Percentiles rank a stretch among this genome's conserved stretches.
These are phyloP conservation scores for Globisporangium camurandrum DNA, from an alignment of 352 stramenopile species.

Conservation along the genomic window DNA sequence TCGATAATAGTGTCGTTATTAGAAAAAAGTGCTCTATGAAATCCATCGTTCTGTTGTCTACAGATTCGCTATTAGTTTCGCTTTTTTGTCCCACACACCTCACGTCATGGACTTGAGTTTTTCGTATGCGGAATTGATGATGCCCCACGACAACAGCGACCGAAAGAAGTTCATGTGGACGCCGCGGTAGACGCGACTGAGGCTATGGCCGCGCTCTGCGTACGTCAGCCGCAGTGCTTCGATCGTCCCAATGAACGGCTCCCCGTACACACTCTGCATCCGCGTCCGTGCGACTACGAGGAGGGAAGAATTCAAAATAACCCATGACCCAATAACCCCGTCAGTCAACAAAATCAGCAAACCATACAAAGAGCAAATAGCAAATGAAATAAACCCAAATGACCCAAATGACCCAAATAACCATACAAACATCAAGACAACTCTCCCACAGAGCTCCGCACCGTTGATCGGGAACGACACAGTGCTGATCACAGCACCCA, in stretches of 20 bases:
- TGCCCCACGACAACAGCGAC: constrained; percentile 84
- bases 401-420: too few relatives aligned
- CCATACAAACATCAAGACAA: constrained; percentile 1
- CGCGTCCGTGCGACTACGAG: constrained; percentile 58
- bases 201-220: constrained; percentile 49
- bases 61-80: too few relatives aligned
- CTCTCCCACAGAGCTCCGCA: constrained; percentile 15
- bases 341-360: too few relatives aligned
- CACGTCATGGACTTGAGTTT: constrained; percentile 74
- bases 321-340: too few relatives aligned
- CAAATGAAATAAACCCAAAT: too few relatives aligned
- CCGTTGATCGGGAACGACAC: constrained; percentile 81
- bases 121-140: constrained; percentile 88
- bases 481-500: constrained; percentile 81
- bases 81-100: constrained; percentile 1
- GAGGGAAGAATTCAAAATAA: not conserved
- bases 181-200: constrained; percentile 70
- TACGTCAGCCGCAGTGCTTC: constrained; percentile 67
- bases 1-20: too few relatives aligned
- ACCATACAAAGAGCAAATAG: too few relatives aligned
- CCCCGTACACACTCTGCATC: constrained; percentile 77
- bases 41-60: not conserved
- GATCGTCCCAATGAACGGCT: constrained; percentile 45
- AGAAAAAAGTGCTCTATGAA: too few relatives aligned
- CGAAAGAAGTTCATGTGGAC: constrained; percentile 87